These are phyloP conservation scores for Scytalidium sp. DNA, from an alignment of 2,329 filamentous ascomycete species.

Conservation along the genomic window DNA sequence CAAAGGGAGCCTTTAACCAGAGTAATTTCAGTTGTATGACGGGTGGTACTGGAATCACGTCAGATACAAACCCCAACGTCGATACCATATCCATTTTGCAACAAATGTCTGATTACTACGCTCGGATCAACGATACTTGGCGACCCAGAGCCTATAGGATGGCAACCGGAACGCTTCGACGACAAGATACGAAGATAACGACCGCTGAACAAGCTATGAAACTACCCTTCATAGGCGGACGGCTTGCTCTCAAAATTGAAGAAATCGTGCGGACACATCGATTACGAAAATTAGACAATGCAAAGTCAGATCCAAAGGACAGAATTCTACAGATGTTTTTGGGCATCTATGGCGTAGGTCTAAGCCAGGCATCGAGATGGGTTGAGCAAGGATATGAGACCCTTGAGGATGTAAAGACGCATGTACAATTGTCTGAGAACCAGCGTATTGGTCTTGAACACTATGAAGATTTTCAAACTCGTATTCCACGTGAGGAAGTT, in stretches of 20 bases:
- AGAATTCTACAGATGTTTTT: slow-evolving; percentile 66
- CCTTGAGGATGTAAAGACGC: slow-evolving; percentile 64
- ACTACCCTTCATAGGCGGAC: slow-evolving; percentile 66
- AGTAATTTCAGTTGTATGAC: slow-evolving; percentile 54
- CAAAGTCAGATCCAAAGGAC: slow-evolving; percentile 64
- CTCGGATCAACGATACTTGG: slow-evolving; percentile 73
- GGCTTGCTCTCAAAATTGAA: slow-evolving; percentile 81
- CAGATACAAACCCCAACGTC: slow-evolving; percentile 63
- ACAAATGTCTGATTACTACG: slow-evolving; percentile 77
- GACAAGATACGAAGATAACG: slow-evolving; percentile 59
- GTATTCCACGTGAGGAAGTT: slow-evolving; percentile 78
- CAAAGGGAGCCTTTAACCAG: slow-evolving; percentile 26
- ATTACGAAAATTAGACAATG: slow-evolving; percentile 69
- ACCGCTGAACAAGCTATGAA: slow-evolving; percentile 67
- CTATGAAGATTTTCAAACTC: slow-evolving; percentile 73
- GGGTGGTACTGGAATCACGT: slow-evolving; percentile 40
- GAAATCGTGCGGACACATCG: slow-evolving; percentile 77
- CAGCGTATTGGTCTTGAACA: slow-evolving; percentile 77
- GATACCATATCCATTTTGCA: slow-evolving; percentile 74
- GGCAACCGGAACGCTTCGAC: slow-evolving; percentile 69
- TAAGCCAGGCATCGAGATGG: slow-evolving; percentile 70
- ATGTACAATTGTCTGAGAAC: slow-evolving; percentile 62
- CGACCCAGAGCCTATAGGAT: slow-evolving; percentile 72
- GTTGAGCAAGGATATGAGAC: slow-evolving; percentile 71
- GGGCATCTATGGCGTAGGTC: slow-evolving; percentile 76